Evolutionary conservation across 1,284 basidiomycete genomes (phyloP).

Genomic region (Ustilago xerochloae): DNA sequence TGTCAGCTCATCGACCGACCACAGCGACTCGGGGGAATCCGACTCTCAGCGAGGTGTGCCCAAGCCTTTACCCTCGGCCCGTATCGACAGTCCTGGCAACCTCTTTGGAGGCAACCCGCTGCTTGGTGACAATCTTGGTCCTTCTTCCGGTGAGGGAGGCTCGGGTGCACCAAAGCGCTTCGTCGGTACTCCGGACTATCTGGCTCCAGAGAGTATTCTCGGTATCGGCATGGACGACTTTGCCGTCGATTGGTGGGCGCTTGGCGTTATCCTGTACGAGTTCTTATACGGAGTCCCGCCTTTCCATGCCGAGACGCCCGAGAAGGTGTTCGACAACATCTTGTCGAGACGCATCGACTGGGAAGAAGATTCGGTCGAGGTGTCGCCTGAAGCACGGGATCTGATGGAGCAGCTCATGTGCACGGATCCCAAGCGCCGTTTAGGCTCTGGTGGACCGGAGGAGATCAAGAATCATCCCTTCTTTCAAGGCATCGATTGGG

Average conservation of each 20-base stretch:
- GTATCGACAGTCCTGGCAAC: slow-evolving; percentile 57
- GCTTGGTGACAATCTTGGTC: slow-evolving; percentile 43
- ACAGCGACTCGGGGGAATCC: slow-evolving; percentile 57
- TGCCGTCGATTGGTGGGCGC: slow-evolving; percentile 99
- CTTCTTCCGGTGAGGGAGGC: slow-evolving; percentile 73
- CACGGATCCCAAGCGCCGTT: slow-evolving; percentile 80
- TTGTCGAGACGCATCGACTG: slow-evolving; percentile 94
- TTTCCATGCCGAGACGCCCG: slow-evolving; percentile 95
- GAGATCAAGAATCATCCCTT: slow-evolving; percentile 95
- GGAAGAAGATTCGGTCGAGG: slow-evolving; percentile 91
- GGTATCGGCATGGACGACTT: slow-evolving; percentile 95
- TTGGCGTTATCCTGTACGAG: slow-evolving; percentile 98
- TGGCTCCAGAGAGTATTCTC: slow-evolving; percentile 94
- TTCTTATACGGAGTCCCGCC: slow-evolving; percentile 97
- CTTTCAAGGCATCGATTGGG: slow-evolving; percentile 92
- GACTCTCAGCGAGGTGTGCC: slow-evolving; percentile 42
- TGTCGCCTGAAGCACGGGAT: slow-evolving; percentile 86
- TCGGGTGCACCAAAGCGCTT: slow-evolving; percentile 71
- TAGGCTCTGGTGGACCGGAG: slow-evolving; percentile 87
- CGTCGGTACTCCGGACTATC: slow-evolving; percentile 95
- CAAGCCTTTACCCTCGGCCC: slow-evolving; percentile 45
- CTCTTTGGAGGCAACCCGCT: slow-evolving; percentile 51
- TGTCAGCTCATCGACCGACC: slow-evolving; percentile 58
- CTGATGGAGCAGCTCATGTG: slow-evolving; percentile 91
- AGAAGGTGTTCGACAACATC: slow-evolving; percentile 98